Conservation (phyloP, 2,329 filamentous ascomycete genomes). For the Cytospora piceicola region DNA sequence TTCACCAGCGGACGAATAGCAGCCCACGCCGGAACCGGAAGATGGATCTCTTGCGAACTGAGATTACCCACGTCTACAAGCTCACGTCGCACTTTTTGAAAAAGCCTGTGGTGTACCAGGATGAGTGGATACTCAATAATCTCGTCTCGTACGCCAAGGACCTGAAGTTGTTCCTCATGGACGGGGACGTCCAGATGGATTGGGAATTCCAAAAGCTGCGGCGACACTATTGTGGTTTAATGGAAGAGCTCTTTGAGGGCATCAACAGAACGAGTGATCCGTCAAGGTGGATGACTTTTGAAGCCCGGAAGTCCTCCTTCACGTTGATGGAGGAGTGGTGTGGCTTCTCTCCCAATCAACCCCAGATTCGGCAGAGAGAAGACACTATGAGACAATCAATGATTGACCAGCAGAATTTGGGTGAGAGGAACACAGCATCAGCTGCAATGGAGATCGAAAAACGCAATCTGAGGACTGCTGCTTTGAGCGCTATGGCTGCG, state of each 20-base stretch:
- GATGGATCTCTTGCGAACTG: conserved; percentile 85
- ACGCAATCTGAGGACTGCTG: conserved; percentile 84
- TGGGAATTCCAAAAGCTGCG: conserved; percentile 92
- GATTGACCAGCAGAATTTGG: conserved; percentile 76
- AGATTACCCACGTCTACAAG: conserved; percentile 95
- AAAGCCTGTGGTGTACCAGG: conserved; percentile 75
- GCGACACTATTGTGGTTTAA: conserved; percentile 89
- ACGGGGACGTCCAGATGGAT: conserved; percentile 91
- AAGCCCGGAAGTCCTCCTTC: conserved; percentile 92
- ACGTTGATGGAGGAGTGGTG: conserved; percentile 99
- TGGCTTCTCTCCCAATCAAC: conserved; percentile 90
- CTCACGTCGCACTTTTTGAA: conserved; percentile 88
- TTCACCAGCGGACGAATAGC: conserved; percentile 86
- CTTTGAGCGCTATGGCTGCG: conserved; percentile 92
- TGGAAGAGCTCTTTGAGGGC: conserved; percentile 91
- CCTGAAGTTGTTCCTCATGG: conserved; percentile 90
- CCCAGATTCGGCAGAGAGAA: conserved; percentile 78
- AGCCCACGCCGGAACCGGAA: conserved; percentile 79
- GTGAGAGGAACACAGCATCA: conserved; percentile 77
- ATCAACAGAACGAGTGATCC: conserved; percentile 85
- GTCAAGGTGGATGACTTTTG: conserved; percentile 95
- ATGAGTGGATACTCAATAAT: conserved; percentile 90
- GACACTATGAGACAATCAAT: conserved; percentile 85
- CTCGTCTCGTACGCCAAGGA: conserved; percentile 90
- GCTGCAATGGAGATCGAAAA: conserved; percentile 98